These are phyloP conservation scores for Acrasis kona DNA, from an alignment of 78 protist species.

Conservation along the genomic window DNA sequence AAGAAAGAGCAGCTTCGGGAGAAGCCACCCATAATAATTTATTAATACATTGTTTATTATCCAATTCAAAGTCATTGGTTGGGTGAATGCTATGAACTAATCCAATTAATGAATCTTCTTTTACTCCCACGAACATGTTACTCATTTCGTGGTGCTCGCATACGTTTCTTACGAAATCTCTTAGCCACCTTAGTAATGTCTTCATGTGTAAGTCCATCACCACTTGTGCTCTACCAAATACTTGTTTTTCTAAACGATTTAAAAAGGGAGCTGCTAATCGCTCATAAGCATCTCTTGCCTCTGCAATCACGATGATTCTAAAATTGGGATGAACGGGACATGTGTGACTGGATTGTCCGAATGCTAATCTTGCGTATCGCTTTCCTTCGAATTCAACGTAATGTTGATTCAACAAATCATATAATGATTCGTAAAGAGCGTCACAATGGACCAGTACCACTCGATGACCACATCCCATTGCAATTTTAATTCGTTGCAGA, in stretches of 20 bases:
- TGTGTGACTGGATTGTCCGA: conserved; percentile 14
- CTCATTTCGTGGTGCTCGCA: too few species aligned
- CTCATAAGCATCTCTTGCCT: not conserved
- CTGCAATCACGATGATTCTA: conserved; percentile 11
- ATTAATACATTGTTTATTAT: too few species aligned
- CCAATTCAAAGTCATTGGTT: too few species aligned
- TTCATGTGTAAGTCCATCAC: too few species aligned
- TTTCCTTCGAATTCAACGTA: not conserved
- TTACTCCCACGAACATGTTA: too few species aligned
- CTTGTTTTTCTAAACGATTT: conserved; percentile 56
- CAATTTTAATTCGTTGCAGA: conserved; percentile 3
- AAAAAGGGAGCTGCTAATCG: conserved; percentile 21
- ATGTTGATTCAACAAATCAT: conserved; percentile 52
- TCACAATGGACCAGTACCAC: conserved; percentile 37
- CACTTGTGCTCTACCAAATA: not conserved
- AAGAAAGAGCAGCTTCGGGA: too few species aligned
- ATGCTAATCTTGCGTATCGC: conserved; percentile 2
- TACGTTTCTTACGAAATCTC: too few species aligned
- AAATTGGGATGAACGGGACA: conserved; percentile 13
- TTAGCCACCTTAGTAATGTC: too few species aligned
- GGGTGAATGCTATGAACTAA: too few species aligned
- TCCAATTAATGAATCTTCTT: too few species aligned
- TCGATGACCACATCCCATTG: conserved; percentile 27
- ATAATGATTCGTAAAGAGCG: conserved; percentile 34
- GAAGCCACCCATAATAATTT: too few species aligned